phyloP scores from a whole-genome alignment of 2,329 filamentous ascomycete genomes.

The Verticillium tricorpus region DNA sequence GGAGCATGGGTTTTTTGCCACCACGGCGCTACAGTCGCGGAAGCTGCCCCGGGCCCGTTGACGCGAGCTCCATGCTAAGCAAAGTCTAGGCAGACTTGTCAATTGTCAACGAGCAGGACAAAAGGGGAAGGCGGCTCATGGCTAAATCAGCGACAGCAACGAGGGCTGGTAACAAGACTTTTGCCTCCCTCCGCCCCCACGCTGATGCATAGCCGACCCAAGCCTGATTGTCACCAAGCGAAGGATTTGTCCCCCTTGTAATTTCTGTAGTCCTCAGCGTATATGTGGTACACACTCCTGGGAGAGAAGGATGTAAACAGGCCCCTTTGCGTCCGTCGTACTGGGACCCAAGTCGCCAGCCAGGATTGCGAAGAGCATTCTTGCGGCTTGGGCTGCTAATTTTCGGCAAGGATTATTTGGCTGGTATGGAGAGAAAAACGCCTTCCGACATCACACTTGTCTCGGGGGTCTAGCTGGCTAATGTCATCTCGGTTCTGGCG shows the following conservation, averaged over 20 bases:
- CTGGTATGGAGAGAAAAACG: not conserved
- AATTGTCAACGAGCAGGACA: not conserved
- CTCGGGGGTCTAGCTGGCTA: not conserved
- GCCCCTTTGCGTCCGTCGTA: not conserved
- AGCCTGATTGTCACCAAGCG: not conserved
- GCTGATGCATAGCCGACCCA: not conserved
- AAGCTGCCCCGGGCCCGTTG: not conserved
- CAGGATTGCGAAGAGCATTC: not conserved
- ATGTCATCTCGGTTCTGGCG: not conserved
- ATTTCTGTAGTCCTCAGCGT: not conserved
- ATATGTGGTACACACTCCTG: not conserved
- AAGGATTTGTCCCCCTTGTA: not conserved
- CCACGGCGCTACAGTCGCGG: not conserved
- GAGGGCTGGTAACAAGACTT: not conserved
- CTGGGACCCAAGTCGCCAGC: not conserved
- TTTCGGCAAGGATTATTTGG: not conserved
- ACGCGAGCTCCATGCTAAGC: not conserved
- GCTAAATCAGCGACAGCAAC: not conserved
- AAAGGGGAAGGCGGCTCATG: not conserved
- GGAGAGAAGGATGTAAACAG: not conserved
- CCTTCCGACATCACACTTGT: not conserved
- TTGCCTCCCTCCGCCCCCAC: not conserved
- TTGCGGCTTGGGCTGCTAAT: not conserved
- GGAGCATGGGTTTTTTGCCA: not conserved
- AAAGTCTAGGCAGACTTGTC: not conserved